Evolutionary conservation across 2,329 filamentous ascomycete genomes (phyloP).

Genomic region (Cadophora luteo-olivacea): DNA sequence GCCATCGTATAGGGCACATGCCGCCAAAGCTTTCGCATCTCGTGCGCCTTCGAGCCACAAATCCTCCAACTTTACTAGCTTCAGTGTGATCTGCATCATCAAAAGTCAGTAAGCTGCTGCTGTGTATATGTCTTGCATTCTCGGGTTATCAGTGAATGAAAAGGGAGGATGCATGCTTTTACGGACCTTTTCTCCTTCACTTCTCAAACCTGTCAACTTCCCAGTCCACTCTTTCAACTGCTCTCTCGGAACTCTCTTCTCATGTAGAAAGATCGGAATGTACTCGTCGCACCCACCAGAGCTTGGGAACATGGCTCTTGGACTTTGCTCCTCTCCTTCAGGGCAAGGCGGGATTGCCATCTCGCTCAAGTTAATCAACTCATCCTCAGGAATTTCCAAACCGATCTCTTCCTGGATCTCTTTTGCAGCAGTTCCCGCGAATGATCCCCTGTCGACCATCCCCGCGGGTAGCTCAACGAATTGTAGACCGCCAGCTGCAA

Average conservation of each 20-base stretch:
- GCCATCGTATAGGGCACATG: constrained; percentile 64
- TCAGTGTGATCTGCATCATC: constrained; percentile 57
- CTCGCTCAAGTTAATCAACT: constrained; percentile 60
- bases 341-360: constrained; percentile 57
- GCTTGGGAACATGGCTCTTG: constrained; percentile 61
- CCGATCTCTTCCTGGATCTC: constrained; percentile 68
- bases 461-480: constrained; percentile 26
- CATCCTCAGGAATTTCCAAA: constrained; percentile 55
- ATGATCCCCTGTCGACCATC: constrained; percentile 41
- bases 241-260: constrained; percentile 56
- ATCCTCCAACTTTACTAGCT: constrained; percentile 61
- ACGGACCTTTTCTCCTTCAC: constrained; percentile 58
- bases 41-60: constrained; percentile 63
- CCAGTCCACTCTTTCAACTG: constrained; percentile 62
- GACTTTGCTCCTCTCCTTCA: constrained; percentile 44
- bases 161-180: not conserved
- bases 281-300: constrained; percentile 67
- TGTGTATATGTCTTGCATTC: not conserved
- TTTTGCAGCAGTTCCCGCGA: constrained; percentile 62
- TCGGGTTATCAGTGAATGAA: not conserved
- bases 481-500: constrained; percentile 20
- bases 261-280: constrained; percentile 63
- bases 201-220: constrained; percentile 61
- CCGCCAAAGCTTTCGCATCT: constrained; percentile 65
- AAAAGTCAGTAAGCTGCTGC: not conserved